Percentiles rank a stretch among this genome's conserved stretches.
phyloP scores from a whole-genome alignment of 768 basidiomycete genomes.

The Butyriboletus loyo region DNA sequence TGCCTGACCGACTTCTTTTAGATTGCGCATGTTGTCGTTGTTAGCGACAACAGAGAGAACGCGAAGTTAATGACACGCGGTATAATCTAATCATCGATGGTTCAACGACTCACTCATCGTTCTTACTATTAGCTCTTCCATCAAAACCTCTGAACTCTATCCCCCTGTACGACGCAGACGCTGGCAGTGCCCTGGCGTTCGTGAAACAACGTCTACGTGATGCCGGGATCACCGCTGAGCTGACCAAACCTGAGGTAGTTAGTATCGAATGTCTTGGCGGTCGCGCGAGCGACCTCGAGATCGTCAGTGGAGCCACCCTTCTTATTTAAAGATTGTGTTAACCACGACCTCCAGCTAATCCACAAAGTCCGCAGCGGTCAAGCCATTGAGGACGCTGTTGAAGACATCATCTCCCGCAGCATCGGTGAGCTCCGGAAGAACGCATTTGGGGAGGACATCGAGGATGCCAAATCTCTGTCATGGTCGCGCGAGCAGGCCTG shows the following conservation, averaged over 20 bases:
- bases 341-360: constrained; percentile 52
- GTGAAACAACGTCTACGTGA: constrained; percentile 76
- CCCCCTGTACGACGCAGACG: constrained; percentile 82
- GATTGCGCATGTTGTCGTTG: constrained; percentile 89
- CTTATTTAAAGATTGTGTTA: background rate
- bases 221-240: constrained; percentile 46
- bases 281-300: constrained; percentile 84
- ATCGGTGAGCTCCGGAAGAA: constrained; percentile 84
- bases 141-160: constrained; percentile 80
- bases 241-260: constrained; percentile 53
- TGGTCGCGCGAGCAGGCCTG: constrained; percentile 92
- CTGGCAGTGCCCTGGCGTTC: constrained; percentile 72
- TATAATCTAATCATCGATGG: constrained; percentile 22
- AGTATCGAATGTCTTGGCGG: constrained; percentile 82
- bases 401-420: constrained; percentile 81
- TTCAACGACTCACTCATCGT: background rate
- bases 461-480: constrained; percentile 76
- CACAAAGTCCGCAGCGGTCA: constrained; percentile 80
- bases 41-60: constrained; percentile 89
- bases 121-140: constrained; percentile 58
- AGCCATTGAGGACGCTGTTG: constrained; percentile 74
- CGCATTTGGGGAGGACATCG: constrained; percentile 89
- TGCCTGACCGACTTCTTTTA: constrained; percentile 27
- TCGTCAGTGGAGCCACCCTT: constrained; percentile 43
- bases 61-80: constrained; percentile 82